Conservation (phyloP, 768 basidiomycete species). For the Tricholoma flavovirens region DNA sequence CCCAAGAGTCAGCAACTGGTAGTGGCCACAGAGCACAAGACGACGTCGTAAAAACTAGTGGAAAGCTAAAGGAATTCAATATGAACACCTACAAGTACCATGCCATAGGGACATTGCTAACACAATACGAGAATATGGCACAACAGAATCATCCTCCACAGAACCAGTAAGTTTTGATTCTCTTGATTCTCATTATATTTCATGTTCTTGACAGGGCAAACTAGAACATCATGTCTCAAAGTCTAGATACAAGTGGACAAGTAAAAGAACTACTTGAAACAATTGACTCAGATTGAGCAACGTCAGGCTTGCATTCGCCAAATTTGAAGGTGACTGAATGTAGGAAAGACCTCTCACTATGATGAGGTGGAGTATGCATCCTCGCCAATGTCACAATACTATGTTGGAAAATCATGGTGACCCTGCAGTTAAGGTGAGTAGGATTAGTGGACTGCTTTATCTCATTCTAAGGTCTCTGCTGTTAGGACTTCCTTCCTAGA, state of each 20-base stretch:
- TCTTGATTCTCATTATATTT: neutral
- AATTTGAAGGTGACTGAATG: neutral
- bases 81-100: neutral
- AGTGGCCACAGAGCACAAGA: too few relatives aligned
- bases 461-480: too few relatives aligned
- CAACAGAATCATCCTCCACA: neutral
- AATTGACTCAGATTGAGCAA: slow-evolving; percentile 1
- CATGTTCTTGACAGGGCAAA: neutral
- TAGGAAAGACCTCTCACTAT: neutral
- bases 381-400: neutral
- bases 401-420: neutral
- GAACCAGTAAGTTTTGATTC: neutral
- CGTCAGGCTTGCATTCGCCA: neutral
- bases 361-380: neutral
- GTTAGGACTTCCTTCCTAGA: neutral
- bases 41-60: too few relatives aligned
- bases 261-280: neutral
- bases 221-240: neutral
- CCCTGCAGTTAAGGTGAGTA: neutral
- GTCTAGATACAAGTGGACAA: neutral
- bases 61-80: neutral
- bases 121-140: neutral
- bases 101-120: neutral
- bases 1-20: too few relatives aligned
- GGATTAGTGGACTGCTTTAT: too few relatives aligned